Base-by-base conservation (phyloP, 768 basidiomycete genomes). In the Mycena olivaceomarginata region DNA sequence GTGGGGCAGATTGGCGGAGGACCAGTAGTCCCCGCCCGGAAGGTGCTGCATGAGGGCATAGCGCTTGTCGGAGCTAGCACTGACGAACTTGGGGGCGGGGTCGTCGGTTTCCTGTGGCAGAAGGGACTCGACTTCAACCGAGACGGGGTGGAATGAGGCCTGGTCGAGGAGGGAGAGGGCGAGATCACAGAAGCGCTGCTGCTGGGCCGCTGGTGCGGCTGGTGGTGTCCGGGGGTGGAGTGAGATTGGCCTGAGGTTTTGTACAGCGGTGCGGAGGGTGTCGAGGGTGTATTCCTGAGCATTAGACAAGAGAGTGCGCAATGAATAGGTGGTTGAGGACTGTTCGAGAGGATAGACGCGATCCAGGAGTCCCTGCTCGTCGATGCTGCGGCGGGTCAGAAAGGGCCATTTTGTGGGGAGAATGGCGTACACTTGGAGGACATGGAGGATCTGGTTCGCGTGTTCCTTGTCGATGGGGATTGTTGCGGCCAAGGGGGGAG, bases 21-120 rank as follows among this genome's bases (percentile, higher is more conserved):
- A 90, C 93, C 95, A 97, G 87, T 92, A 96, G 74, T 94, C 93
- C 51, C 93, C 95, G 2, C 88, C 90, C 0, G 96, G 95, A 8
- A 97, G 87, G 75, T 92, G 93, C 81, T 97, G 96, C 79, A 96
- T 89, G 62, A 97, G 91, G 4, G 96, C 95, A 84, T 94, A 96
- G 69, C 89, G 91, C 60, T 84, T 86, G 76, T 85, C 79, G 76
- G 85, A 77, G 60, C 85, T 74, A 79, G 86, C 79, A 31, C 31
- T 31, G 81, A 83, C 31, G 82, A 80, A 37, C 64, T 68, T 76
- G 9, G 64, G 25, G 46, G 74, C 64, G 59, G 70, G 76, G 68
- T 83, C 71, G 13, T 85, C 76, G 46, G 80, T 53, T n/a, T 63
- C 79, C 11, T 80, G 56, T 81, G 80, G 80, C 41, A 91, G 86